Base-by-base conservation (phyloP, 1,284 basidiomycete genomes). In the Ganoderma meredithae region DNA sequence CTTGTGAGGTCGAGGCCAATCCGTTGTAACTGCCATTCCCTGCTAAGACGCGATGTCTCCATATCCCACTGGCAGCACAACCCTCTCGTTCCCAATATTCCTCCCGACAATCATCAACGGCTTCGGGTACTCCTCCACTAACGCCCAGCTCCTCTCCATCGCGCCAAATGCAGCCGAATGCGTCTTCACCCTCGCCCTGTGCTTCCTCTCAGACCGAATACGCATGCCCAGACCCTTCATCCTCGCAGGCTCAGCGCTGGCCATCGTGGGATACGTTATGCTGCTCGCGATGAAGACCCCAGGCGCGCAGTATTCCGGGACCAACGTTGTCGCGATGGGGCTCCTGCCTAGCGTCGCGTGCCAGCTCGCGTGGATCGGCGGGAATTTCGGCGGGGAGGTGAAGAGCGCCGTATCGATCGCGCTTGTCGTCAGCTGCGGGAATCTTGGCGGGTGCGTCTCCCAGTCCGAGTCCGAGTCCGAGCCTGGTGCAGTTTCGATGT, bases 301-400 rank as follows among this genome's bases (percentile, higher is more conserved):
- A 27, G 86, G 85, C 0, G 82, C 84, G 1, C 86, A 88, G 71
- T 92, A 92, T 70, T 82, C 86, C 2, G 88, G 89, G 9, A 83
- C 90, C 0, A 85, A 88, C 75, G 79, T 92, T 47, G 83, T 86
- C 8, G 84, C 86, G 36, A 82, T 84, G 0, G 90, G 90, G 0
- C 81, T 90, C 8, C 92, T 88, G 75, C 85, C 86, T 0, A 87
- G 85, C 22, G 89, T 88, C 71, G 84, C 89, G 1, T 78, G 89
- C 22, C 79, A 89, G 36, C 76, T 89, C 13, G 86, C 86, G 63
- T 90, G 90, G 86, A 87, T 89, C 0, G 82, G 86, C 10, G 89
- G 90, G 76, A 92, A 91, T 70, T 85, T 91, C 13, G 87, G 87
- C 2, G 87, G 86, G 4, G 90, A 91, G 73, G 91, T 89, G 1